Percentiles rank a stretch among this genome's conserved stretches.
phyloP scores from a whole-genome alignment of 805 yeast species.

The Isabelozyma pseudorhagii region DNA sequence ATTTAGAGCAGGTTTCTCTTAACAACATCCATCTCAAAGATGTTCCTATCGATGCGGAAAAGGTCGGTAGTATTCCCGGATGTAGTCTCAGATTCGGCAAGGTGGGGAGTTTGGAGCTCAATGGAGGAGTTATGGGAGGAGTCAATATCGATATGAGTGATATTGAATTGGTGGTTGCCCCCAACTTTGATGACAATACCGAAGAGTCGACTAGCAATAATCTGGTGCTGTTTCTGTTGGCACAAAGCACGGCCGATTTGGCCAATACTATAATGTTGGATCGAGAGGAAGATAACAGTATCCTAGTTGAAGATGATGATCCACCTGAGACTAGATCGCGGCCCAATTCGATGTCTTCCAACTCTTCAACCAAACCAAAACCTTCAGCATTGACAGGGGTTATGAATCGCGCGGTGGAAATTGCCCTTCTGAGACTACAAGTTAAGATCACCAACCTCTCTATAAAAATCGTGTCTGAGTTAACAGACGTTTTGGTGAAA shows the following conservation, averaged over 20 bases:
- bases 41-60: slow-evolving; percentile 70
- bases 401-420: slow-evolving; percentile 63
- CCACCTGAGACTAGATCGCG: slow-evolving; percentile 1
- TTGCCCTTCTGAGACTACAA: slow-evolving; percentile 60
- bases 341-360: slow-evolving; percentile 6
- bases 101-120: slow-evolving; percentile 51
- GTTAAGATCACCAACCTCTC: slow-evolving; percentile 46
- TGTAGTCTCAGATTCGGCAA: slow-evolving; percentile 59
- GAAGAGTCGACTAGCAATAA: slow-evolving; percentile 17
- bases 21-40: slow-evolving; percentile 51
- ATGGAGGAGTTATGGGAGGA: slow-evolving; percentile 68
- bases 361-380: slow-evolving; percentile 17
- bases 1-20: slow-evolving; percentile 72
- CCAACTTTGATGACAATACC: slow-evolving; percentile 29
- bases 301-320: slow-evolving; percentile 9
- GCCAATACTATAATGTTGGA: slow-evolving; percentile 56
- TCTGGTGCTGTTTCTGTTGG: slow-evolving; percentile 47
- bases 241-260: slow-evolving; percentile 72
- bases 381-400: slow-evolving; percentile 49
- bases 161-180: slow-evolving; percentile 43
- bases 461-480: slow-evolving; percentile 49
- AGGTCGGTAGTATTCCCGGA: slow-evolving; percentile 62
- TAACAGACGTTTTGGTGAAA: slow-evolving; percentile 30
- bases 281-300: slow-evolving; percentile 15
- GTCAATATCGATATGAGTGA: slow-evolving; percentile 59